Conservation (phyloP, 441 rosid species). For the Cnidoscolus chayamansa region DNA sequence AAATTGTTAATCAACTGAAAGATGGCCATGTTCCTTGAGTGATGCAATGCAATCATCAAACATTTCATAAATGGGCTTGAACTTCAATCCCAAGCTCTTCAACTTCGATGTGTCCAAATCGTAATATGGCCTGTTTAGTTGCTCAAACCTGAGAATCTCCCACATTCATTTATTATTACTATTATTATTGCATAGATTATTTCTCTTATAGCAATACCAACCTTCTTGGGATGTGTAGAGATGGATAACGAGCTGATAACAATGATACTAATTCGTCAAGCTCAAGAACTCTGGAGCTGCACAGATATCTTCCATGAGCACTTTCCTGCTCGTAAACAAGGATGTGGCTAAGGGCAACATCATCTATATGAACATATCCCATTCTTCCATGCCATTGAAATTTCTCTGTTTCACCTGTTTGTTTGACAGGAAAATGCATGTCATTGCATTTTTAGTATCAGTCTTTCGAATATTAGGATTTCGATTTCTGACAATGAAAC, state of each 20-base stretch:
- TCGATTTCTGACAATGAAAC: neutral
- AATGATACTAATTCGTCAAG: slow-evolving; percentile 49
- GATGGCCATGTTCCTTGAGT: no score
- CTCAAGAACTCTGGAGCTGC: slow-evolving; percentile 55
- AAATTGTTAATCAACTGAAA: no score
- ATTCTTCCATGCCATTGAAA: slow-evolving; percentile 75
- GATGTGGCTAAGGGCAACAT: slow-evolving; percentile 67
- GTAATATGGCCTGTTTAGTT: slow-evolving; percentile 49
- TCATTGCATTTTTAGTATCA: no score
- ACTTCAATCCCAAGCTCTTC: slow-evolving; percentile 54
- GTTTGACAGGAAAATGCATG: no score
- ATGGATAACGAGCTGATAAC: slow-evolving; percentile 54
- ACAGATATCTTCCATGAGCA: slow-evolving; percentile 58
- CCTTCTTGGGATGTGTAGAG: slow-evolving; percentile 57
- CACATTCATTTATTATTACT: no score
- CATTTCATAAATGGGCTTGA: slow-evolving; percentile 67
- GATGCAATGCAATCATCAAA: slow-evolving; percentile 57
- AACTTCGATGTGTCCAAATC: slow-evolving; percentile 58
- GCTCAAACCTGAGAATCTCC: slow-evolving; percentile 47
- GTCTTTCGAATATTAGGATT: no score
- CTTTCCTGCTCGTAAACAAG: slow-evolving; percentile 52
- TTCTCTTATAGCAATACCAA: slow-evolving; percentile 2
- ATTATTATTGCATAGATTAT: no score
- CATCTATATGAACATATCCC: slow-evolving; percentile 84
- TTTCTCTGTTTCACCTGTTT: slow-evolving; percentile 61